These are phyloP conservation scores for Pleodorina starrii DNA, from an alignment of 139 green algal genomes.

Conservation along the genomic window DNA sequence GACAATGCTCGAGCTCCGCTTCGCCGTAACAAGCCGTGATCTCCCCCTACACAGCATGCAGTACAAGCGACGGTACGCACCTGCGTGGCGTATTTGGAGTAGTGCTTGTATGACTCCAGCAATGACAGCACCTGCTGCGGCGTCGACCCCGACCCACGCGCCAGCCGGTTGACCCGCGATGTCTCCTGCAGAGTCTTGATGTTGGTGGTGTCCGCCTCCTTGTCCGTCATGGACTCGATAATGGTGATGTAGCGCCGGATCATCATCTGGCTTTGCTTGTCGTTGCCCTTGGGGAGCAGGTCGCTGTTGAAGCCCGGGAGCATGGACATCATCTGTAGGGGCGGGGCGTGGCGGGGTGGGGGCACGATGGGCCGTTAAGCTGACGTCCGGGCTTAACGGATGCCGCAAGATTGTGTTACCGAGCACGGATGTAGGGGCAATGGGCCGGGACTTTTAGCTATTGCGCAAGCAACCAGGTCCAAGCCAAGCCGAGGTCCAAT, in stretches of 20 bases:
- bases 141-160: slow-evolving; percentile 64
- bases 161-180: slow-evolving; percentile 70
- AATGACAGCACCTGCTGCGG: slow-evolving; percentile 74
- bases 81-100: slow-evolving; percentile 87
- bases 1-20: too few species aligned
- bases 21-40: too few species aligned
- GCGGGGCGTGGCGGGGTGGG: not conserved
- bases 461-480: too few species aligned
- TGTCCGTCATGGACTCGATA: slow-evolving; percentile 98
- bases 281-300: slow-evolving; percentile 85
- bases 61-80: too few species aligned
- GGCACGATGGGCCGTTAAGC: too few species aligned
- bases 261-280: slow-evolving; percentile 89
- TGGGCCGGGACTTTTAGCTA: too few species aligned
- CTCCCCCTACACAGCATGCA: too few species aligned
- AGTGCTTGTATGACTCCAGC: slow-evolving; percentile 94
- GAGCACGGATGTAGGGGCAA: too few species aligned
- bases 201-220: slow-evolving; percentile 80
- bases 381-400: too few species aligned
- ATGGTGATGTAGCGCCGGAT: slow-evolving; percentile 97
- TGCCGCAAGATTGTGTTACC: too few species aligned
- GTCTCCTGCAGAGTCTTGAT: slow-evolving; percentile 75
- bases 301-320: slow-evolving; percentile 93
- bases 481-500: too few species aligned
- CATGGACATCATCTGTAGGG: slow-evolving; percentile 94